A percentile compares a stretch with the other conserved stretches of the same genome.
Conservation (phyloP, 1,139 yeast genomes). For the Taiozyma onychis region DNA sequence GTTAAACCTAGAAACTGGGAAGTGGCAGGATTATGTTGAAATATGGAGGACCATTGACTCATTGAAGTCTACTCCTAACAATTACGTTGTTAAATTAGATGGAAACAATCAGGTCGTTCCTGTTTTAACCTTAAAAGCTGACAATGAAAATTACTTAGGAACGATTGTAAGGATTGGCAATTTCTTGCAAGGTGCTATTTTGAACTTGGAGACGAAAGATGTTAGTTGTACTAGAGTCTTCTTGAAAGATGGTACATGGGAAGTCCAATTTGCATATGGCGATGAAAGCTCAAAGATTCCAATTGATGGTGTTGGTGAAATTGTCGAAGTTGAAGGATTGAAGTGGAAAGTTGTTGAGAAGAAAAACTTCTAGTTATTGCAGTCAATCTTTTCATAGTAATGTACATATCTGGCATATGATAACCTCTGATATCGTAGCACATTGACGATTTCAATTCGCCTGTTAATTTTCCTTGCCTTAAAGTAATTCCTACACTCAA, state of each 20-base stretch:
- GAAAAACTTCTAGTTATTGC: not conserved
- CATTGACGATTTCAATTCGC: no score
- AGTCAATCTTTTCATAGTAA: not conserved
- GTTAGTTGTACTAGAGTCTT: constrained; percentile 14
- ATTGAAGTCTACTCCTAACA: constrained; percentile 27
- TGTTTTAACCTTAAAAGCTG: constrained; percentile 11
- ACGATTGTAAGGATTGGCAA: constrained; percentile 20
- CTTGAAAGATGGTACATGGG: constrained; percentile 9
- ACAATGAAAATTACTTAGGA: constrained; percentile 12
- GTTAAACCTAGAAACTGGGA: constrained; percentile 43
- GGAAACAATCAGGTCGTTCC: not conserved
- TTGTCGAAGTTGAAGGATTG: constrained; percentile 6
- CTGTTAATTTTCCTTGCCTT: no score
- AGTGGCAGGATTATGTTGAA: constrained; percentile 44
- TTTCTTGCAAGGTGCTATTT: constrained; percentile 19
- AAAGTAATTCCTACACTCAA: not conserved
- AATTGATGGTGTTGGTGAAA: constrained; percentile 11
- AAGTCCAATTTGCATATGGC: constrained; percentile 13
- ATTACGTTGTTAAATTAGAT: constrained; percentile 18
- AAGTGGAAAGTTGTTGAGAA: constrained; percentile 18
- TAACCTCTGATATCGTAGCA: not conserved
- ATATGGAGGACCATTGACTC: constrained; percentile 54
- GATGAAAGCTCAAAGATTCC: constrained; percentile 16
- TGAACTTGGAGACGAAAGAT: constrained; percentile 11
- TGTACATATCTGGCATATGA: not conserved